Evolutionary conservation across 805 yeast genomes (phyloP).

Genomic region (Nakazawaea sp.): DNA sequence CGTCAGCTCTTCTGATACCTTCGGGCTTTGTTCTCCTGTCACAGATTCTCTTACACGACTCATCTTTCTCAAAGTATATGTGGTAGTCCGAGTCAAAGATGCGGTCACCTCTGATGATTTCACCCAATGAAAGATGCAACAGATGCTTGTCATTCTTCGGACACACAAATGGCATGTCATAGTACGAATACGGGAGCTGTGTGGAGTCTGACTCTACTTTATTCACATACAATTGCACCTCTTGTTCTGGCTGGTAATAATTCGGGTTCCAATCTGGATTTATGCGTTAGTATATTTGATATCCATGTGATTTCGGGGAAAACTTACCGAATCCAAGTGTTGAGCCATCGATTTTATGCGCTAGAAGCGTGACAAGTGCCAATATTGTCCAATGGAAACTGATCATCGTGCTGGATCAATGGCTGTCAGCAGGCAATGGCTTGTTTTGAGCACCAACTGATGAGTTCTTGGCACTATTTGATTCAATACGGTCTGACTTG

Average conservation of each 20-base stretch:
- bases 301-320: no score
- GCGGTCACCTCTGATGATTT: slow-evolving; percentile 75
- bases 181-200: slow-evolving; percentile 70
- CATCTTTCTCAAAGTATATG: slow-evolving; percentile 58
- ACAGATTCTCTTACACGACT: slow-evolving; percentile 61
- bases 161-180: slow-evolving; percentile 76
- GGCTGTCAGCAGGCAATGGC: no score
- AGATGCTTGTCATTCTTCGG: slow-evolving; percentile 48
- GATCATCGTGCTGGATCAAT: no score
- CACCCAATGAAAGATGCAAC: slow-evolving; percentile 64
- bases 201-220: slow-evolving; percentile 75
- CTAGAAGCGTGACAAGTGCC: neutral
- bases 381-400: neutral
- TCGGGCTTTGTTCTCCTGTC: slow-evolving; percentile 48
- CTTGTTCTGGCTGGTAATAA: slow-evolving; percentile 43
- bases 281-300: slow-evolving; percentile 1
- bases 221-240: slow-evolving; percentile 65
- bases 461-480: no score
- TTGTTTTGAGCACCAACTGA: no score
- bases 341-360: neutral
- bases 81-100: slow-evolving; percentile 69
- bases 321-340: slow-evolving; percentile 5
- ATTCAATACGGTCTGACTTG: no score
- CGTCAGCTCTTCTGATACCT: slow-evolving; percentile 49
- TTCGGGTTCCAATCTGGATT: slow-evolving; percentile 25